phyloP scores from a whole-genome alignment of 306 rosid genomes.

The barrel medic (Medicago truncatula) region DNA sequence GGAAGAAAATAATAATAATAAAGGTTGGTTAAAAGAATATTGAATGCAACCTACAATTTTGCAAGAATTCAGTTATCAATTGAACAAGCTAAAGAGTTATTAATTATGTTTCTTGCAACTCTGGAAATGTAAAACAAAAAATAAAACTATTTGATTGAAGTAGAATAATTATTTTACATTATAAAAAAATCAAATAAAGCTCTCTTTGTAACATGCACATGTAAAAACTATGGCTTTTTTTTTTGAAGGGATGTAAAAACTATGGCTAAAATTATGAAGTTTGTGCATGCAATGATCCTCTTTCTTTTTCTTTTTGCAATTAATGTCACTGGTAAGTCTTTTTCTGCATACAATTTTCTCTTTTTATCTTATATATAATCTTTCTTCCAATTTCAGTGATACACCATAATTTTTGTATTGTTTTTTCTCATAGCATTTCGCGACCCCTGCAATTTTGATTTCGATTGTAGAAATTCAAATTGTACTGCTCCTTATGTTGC shows the following conservation, averaged over 20 bases:
- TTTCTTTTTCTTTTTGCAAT: background rate
- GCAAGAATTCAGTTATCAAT: too few relatives aligned
- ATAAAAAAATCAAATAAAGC: too few relatives aligned
- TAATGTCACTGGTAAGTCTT: background rate
- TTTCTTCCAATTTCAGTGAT: background rate
- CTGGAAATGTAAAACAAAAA: too few relatives aligned
- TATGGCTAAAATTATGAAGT: background rate
- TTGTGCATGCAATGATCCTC: background rate
- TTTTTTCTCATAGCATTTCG: background rate
- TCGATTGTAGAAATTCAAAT: background rate
- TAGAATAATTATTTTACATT: too few relatives aligned
- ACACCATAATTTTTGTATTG: background rate
- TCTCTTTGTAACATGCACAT: background rate
- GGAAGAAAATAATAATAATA: too few relatives aligned
- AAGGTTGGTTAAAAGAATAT: too few relatives aligned
- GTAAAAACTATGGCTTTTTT: background rate
- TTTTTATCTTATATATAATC: background rate
- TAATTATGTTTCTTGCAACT: too few relatives aligned
- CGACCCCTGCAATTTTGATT: background rate
- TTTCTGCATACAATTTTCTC: background rate
- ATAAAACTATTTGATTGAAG: too few relatives aligned
- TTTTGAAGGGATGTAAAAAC: background rate
- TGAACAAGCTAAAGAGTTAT: too few relatives aligned
- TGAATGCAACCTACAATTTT: too few relatives aligned
- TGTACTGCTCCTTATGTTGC: background rate